These are phyloP conservation scores for Alternaria rosae DNA, from an alignment of 2,329 filamentous ascomycete genomes.

Conservation along the genomic window DNA sequence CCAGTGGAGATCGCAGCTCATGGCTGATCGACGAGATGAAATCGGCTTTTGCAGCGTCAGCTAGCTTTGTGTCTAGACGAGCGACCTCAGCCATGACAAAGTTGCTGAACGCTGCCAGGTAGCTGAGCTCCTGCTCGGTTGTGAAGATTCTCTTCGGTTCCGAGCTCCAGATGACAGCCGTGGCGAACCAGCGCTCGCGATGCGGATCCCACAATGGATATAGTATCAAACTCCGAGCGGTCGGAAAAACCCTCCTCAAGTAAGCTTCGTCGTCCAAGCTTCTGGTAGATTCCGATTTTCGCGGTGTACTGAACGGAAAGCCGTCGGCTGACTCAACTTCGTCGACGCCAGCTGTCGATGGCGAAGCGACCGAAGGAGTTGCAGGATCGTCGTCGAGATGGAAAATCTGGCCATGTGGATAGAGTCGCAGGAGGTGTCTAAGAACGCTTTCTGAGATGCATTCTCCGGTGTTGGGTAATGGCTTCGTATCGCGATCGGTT, in stretches of 20 bases:
- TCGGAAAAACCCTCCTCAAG: slow-evolving; percentile 44
- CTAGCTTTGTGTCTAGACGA: slow-evolving; percentile 47
- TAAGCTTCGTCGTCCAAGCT: slow-evolving; percentile 46
- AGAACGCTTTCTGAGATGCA: slow-evolving; percentile 44
- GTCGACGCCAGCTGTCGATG: slow-evolving; percentile 16
- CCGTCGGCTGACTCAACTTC: slow-evolving; percentile 30
- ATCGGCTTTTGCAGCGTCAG: slow-evolving; percentile 61
- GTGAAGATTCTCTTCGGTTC: slow-evolving; percentile 49
- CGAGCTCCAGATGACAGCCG: slow-evolving; percentile 48
- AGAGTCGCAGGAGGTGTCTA: slow-evolving; percentile 43
- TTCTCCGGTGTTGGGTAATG: slow-evolving; percentile 22
- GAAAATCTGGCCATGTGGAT: slow-evolving; percentile 50
- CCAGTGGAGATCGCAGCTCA: slow-evolving; percentile 66
- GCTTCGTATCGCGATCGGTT: slow-evolving; percentile 14
- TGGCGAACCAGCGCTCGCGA: slow-evolving; percentile 49
- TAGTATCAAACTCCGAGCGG: slow-evolving; percentile 48
- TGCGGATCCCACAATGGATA: slow-evolving; percentile 52
- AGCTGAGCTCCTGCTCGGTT: slow-evolving; percentile 48
- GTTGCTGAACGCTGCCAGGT: slow-evolving; percentile 49
- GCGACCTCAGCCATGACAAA: slow-evolving; percentile 51
- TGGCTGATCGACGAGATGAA: slow-evolving; percentile 68
- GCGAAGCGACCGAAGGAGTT: slow-evolving; percentile 24
- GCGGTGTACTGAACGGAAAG: slow-evolving; percentile 32
- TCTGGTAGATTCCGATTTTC: slow-evolving; percentile 38
- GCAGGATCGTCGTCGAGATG: slow-evolving; percentile 43